phyloP scores from a whole-genome alignment of 148 eudicot species.

The Camellia granthamiana region DNA sequence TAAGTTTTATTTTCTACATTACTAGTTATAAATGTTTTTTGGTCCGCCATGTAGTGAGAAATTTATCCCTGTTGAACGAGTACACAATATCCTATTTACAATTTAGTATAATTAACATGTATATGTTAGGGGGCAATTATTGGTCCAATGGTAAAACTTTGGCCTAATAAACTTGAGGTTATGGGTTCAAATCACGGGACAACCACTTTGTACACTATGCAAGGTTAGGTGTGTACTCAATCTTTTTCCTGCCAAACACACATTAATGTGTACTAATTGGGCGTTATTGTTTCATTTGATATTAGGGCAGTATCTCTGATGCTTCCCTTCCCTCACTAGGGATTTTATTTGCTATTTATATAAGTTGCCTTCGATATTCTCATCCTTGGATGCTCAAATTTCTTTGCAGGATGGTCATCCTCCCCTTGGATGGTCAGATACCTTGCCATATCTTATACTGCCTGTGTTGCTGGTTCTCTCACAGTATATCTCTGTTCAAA shows the following conservation, averaged over 20 bases:
- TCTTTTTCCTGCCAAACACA: too few species aligned
- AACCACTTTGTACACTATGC: too few species aligned
- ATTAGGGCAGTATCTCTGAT: not conserved
- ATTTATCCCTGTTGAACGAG: not conserved
- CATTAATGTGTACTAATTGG: too few species aligned
- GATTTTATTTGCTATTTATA: not conserved
- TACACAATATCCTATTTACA: not conserved
- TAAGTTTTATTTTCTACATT: not conserved
- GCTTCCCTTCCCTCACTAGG: too few species aligned
- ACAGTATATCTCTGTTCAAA: conserved; percentile 76
- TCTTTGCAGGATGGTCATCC: conserved; percentile 82
- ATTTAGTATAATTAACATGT: too few species aligned
- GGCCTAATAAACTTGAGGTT: too few species aligned
- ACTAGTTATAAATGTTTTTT: not conserved
- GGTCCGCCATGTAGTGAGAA: not conserved
- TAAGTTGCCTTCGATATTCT: not conserved
- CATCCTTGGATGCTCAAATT: conserved; percentile 1
- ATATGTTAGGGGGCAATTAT: too few species aligned
- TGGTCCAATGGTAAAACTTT: too few species aligned
- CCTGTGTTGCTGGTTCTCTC: conserved; percentile 63
- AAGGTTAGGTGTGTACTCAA: too few species aligned
- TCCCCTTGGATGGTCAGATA: conserved; percentile 93
- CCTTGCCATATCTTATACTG: conserved; percentile 83
- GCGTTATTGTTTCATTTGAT: too few species aligned
- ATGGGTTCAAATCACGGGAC: too few species aligned